Conservation (phyloP, 2,329 filamentous ascomycete species). For the Coniosporium tulheliwenetii region DNA sequence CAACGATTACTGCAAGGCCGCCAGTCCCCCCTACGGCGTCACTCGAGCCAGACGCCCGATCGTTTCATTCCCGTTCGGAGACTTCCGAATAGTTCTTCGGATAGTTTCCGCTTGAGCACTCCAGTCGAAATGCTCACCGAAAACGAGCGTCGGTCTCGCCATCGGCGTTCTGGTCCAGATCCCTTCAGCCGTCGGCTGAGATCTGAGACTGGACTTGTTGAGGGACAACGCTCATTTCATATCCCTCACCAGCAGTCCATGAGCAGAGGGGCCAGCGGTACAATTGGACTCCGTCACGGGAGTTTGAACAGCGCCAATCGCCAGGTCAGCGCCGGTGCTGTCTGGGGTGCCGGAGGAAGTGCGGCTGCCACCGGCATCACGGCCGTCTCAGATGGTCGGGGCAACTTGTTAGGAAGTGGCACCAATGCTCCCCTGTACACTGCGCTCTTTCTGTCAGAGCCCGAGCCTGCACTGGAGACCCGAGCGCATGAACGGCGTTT, state of each 20-base stretch:
- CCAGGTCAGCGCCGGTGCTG: conserved; percentile 47
- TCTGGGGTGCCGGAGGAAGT: conserved; percentile 66
- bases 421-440: conserved; percentile 53
- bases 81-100: conserved; percentile 23
- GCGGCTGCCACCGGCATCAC: conserved; percentile 37
- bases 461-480: conserved; percentile 41
- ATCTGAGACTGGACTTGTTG: no score
- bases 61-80: conserved; percentile 40
- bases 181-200: conserved; percentile 33
- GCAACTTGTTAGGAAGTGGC: conserved; percentile 49
- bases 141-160: conserved; percentile 30
- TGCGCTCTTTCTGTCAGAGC: conserved; percentile 37
- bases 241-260: not conserved
- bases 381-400: conserved; percentile 44
- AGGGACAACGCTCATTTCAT: no score
- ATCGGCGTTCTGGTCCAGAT: conserved; percentile 28
- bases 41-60: conserved; percentile 29
- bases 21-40: conserved; percentile 1
- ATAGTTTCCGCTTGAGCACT: conserved; percentile 38
- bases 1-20: no score
- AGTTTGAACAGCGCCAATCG: conserved; percentile 6
- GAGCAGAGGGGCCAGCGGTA: not conserved
- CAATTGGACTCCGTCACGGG: not conserved
- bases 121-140: conserved; percentile 26
- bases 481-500: conserved; percentile 59